These are phyloP conservation scores for Talaromyces sp. DNA, from an alignment of 2,329 filamentous ascomycete species.

Conservation along the genomic window DNA sequence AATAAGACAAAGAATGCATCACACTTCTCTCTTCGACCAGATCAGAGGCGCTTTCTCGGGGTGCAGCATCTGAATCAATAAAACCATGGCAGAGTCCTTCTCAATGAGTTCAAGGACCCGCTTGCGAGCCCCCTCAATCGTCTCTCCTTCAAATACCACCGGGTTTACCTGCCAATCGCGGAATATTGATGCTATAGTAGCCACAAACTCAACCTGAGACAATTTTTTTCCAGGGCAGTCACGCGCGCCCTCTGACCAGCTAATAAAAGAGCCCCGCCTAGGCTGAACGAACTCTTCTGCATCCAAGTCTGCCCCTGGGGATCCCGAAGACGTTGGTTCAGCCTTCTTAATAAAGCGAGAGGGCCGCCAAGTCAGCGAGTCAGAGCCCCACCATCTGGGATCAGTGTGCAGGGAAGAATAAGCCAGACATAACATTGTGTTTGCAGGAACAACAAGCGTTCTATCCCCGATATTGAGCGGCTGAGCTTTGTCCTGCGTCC, in stretches of 20 bases:
- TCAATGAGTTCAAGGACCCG: conserved; percentile 1
- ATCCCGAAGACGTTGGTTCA: neutral
- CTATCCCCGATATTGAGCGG: neutral
- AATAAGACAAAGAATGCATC: neutral
- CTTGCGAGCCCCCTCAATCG: neutral
- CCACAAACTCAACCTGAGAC: neutral
- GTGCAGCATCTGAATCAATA: conserved; percentile 3
- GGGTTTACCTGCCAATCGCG: neutral
- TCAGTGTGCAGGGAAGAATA: conserved; percentile 1
- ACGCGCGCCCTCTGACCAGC: conserved; percentile 1
- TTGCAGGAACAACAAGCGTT: neutral
- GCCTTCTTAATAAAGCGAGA: neutral
- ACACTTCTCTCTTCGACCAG: conserved; percentile 4
- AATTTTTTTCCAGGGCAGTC: neutral
- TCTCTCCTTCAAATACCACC: neutral
- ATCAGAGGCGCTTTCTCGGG: neutral
- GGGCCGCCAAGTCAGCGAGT: neutral
- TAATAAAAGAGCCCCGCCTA: neutral
- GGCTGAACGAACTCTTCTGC: neutral
- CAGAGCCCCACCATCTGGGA: conserved; percentile 2
- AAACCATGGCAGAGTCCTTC: conserved; percentile 2
- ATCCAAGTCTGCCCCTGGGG: neutral
- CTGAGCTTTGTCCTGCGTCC: neutral
- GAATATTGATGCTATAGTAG: neutral
- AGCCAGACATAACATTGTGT: neutral